A percentile compares a stretch with the other conserved stretches of the same genome.
Evolutionary conservation across 208 protist genomes (phyloP).

Genomic region (Trypanosomatidae sp.): DNA sequence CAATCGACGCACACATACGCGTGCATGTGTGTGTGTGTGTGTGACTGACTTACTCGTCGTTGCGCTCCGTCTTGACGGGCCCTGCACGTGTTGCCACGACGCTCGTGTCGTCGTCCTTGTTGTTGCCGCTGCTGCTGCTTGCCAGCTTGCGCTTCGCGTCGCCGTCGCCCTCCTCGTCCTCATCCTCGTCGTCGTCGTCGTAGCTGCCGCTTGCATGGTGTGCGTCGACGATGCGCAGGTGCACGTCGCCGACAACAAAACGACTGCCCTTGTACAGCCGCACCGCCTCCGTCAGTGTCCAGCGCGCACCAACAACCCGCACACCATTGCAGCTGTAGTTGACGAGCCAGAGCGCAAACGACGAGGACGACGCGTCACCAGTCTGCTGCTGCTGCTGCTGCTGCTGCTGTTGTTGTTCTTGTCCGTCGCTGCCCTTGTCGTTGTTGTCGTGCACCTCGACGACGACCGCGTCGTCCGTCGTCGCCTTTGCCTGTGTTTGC

Average conservation of each 20-base stretch:
- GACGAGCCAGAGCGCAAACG: constrained; percentile 34
- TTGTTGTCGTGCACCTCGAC: too few relatives aligned
- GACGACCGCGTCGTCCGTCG: too few relatives aligned
- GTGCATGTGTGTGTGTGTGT: too few relatives aligned
- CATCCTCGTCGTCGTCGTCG: not conserved
- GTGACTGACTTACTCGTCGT: too few relatives aligned
- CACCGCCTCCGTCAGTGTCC: constrained; percentile 26
- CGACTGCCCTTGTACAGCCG: constrained; percentile 18
- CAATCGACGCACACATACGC: too few relatives aligned
- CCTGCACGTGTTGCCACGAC: not conserved
- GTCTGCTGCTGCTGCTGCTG: too few relatives aligned
- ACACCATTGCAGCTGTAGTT: constrained; percentile 71
- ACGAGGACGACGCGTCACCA: too few relatives aligned
- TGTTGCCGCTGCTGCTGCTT: not conserved
- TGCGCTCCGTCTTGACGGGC: too few relatives aligned
- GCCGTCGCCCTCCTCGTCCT: not conserved
- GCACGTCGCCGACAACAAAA: constrained; percentile 18
- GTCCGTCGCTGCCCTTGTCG: too few relatives aligned
- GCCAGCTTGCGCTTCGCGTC: not conserved
- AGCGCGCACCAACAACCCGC: constrained; percentile 5
- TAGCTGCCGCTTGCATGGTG: not conserved
- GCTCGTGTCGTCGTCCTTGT: not conserved
- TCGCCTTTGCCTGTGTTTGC: too few relatives aligned
- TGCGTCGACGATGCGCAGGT: constrained; percentile 10
- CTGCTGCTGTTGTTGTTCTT: too few relatives aligned